Evolutionary conservation across 768 basidiomycete species (phyloP).

Genomic region (Tulasnella sp.): DNA sequence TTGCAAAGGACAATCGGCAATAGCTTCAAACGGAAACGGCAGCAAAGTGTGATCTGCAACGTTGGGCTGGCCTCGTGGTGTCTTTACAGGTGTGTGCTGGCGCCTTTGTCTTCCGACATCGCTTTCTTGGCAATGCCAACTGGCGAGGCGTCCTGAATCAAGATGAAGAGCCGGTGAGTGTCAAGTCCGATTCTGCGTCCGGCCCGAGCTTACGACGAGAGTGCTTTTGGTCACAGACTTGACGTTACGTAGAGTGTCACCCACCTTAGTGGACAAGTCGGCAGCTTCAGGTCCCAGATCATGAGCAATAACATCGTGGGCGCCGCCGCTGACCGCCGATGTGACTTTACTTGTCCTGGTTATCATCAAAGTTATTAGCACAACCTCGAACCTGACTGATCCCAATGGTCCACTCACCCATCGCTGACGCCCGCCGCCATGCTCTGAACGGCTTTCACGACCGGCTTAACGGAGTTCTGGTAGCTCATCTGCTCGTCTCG

Average conservation of each 20-base stretch:
- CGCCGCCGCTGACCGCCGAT: not conserved
- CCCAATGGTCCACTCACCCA: not conserved
- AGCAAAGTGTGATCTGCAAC: not conserved
- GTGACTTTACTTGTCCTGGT: not conserved
- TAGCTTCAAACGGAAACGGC: not conserved
- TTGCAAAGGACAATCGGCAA: not conserved
- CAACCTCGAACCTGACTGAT: not conserved
- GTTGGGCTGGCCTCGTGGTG: not conserved
- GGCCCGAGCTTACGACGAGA: not conserved
- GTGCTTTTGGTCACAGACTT: not conserved
- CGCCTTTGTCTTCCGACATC: not conserved
- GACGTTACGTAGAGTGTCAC: not conserved
- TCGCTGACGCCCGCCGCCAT: not conserved
- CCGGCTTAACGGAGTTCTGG: not conserved
- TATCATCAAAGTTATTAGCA: not conserved
- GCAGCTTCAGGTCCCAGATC: not conserved
- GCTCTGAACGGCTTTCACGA: not conserved
- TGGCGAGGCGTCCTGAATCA: not conserved
- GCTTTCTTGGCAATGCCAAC: not conserved
- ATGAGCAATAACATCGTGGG: not conserved
- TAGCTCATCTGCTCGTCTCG: not conserved
- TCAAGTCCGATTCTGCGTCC: not conserved
- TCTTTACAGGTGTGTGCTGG: not conserved
- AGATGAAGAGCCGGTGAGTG: not conserved
- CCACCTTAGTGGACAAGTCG: conserved; percentile 1